phyloP scores from a whole-genome alignment of 2,329 filamentous ascomycete genomes.

The Neocucurbitaria cava region DNA sequence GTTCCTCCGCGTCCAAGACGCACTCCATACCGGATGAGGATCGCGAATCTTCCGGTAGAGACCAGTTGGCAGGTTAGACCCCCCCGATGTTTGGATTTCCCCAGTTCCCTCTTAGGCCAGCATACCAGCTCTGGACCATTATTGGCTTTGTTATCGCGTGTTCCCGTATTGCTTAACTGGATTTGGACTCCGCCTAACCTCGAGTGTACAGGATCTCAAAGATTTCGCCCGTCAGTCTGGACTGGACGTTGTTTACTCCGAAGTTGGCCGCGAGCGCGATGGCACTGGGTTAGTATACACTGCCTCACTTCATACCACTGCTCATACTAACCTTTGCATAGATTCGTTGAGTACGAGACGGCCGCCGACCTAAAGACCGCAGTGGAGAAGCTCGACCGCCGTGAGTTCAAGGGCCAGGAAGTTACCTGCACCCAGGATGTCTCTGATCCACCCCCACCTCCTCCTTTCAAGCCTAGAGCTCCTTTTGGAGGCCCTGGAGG shows the following conservation, averaged over 20 bases:
- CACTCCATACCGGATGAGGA: constrained; percentile 95
- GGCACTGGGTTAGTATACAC: constrained; percentile 78
- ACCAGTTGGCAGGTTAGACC: constrained; percentile 99
- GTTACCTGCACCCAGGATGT: constrained; percentile 91
- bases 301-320: neutral
- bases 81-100: constrained; percentile 58
- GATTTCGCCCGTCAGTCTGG: constrained; percentile 97
- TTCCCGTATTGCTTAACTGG: constrained; percentile 42
- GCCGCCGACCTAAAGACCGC: constrained; percentile 86
- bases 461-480: constrained; percentile 45
- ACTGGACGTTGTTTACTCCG: constrained; percentile 97
- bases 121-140: constrained; percentile 48
- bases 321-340: constrained; percentile 48
- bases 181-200: constrained; percentile 74
- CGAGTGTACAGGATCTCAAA: constrained; percentile 91
- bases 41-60: constrained; percentile 94
- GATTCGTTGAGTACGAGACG: constrained; percentile 98
- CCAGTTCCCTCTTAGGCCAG: constrained; percentile 43
- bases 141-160: constrained; percentile 46
- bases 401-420: constrained; percentile 88
- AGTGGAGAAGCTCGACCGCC: constrained; percentile 91
- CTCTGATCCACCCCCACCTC: constrained; percentile 49
- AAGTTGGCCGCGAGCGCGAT: constrained; percentile 90
- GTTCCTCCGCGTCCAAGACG: constrained; percentile 83
- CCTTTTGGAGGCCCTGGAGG: constrained; percentile 43